Percentiles rank a stretch among this genome's conserved stretches.
Evolutionary conservation across 805 yeast genomes (phyloP).

Genomic region (Nakazawaea holstii): DNA sequence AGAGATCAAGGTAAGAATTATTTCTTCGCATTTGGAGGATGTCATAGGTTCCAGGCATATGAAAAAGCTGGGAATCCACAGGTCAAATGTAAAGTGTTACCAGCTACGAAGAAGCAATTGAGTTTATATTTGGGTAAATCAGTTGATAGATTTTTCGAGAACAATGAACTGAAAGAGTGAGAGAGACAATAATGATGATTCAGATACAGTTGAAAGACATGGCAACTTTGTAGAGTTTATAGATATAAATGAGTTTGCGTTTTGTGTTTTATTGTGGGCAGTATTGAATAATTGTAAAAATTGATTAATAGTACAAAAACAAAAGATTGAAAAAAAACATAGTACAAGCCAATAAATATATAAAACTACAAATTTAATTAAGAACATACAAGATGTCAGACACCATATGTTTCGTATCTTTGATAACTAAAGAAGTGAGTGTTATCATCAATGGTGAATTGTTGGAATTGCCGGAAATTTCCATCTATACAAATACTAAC

Average conservation of each 20-base stretch:
- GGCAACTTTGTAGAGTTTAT: neutral
- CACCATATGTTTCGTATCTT: conserved; percentile 45
- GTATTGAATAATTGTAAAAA: too few relatives aligned
- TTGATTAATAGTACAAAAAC: too few relatives aligned
- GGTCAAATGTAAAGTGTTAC: conserved; percentile 70
- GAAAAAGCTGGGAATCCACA: conserved; percentile 44
- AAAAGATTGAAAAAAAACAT: neutral
- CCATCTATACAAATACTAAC: neutral
- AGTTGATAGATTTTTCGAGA: conserved; percentile 42
- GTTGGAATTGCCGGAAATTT: neutral
- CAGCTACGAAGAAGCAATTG: conserved; percentile 68
- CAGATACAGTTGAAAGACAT: neutral
- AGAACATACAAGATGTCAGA: conserved; percentile 6
- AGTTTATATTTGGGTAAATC: conserved; percentile 68
- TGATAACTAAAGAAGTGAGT: conserved; percentile 49
- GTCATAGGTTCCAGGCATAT: conserved; percentile 86
- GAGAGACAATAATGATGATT: neutral
- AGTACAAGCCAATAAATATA: neutral
- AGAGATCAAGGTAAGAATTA: conserved; percentile 54
- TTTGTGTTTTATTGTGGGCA: too few relatives aligned
- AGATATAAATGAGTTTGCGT: too few relatives aligned
- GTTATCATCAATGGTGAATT: too few relatives aligned
- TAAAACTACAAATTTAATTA: conserved; percentile 11
- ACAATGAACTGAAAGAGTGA: neutral
- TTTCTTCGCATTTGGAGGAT: conserved; percentile 87